Evolutionary conservation across 441 rosid species (phyloP).

Genomic region (Theobroma grandiflorum): DNA sequence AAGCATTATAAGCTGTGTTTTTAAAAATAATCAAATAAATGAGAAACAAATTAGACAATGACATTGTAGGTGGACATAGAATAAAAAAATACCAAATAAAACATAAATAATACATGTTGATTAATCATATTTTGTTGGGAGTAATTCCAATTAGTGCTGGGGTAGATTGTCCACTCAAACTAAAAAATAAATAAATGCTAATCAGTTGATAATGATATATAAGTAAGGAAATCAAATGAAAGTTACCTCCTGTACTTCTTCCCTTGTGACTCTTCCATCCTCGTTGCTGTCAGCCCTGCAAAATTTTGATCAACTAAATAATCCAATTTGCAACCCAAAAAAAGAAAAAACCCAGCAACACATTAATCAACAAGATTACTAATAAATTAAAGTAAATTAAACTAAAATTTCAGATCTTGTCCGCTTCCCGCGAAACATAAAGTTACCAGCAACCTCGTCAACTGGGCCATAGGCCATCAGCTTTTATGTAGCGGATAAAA

Average conservation of each 20-base stretch:
- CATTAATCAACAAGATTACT: not conserved
- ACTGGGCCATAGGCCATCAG: not conserved
- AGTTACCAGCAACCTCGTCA: not conserved
- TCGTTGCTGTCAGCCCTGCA: constrained; percentile 93
- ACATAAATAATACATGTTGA: not conserved
- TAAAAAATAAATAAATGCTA: not conserved
- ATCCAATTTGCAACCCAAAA: constrained; percentile 15
- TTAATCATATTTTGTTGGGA: not conserved
- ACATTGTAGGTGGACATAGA: no score
- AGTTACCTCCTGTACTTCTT: constrained; percentile 87
- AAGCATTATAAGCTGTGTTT: constrained; percentile 87
- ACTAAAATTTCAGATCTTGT: not conserved
- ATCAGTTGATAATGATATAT: not conserved
- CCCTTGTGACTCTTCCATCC: constrained; percentile 86
- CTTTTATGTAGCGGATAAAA: not conserved
- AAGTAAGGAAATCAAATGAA: not conserved
- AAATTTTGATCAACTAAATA: constrained; percentile 27
- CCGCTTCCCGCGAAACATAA: constrained; percentile 21
- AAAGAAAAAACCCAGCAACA: not conserved
- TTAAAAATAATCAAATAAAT: constrained; percentile 17
- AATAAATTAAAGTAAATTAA: not conserved
- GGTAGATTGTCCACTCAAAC: not conserved
- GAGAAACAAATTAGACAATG: not conserved
- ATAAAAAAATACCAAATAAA: not conserved
- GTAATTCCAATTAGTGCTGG: no score